Conservation (phyloP, 1,284 basidiomycete genomes). For the Rhodotorula sp. region DNA sequence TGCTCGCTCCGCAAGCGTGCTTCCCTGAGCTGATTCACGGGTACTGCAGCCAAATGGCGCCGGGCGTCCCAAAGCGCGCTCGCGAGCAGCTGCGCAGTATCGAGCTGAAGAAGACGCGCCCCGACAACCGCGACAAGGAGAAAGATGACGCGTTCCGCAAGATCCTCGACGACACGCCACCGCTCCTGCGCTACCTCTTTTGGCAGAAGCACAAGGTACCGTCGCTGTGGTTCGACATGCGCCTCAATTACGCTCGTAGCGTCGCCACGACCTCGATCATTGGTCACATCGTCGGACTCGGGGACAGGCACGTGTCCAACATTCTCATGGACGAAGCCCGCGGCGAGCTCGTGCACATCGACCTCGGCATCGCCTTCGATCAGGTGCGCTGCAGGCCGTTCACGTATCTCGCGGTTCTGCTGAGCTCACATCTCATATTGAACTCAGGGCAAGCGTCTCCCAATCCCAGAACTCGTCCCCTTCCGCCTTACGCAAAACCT, state of each 20-base stretch:
- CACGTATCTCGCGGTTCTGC: neutral
- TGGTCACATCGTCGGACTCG: conserved; percentile 87
- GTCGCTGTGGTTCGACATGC: conserved; percentile 89
- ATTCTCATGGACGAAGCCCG: conserved; percentile 81
- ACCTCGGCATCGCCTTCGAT: conserved; percentile 95
- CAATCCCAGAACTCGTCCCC: conserved; percentile 84
- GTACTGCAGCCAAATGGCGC: conserved; percentile 14
- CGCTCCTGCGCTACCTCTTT: conserved; percentile 93
- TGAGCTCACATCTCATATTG: neutral
- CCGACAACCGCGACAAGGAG: conserved; percentile 44
- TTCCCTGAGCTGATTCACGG: neutral
- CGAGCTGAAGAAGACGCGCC: conserved; percentile 47
- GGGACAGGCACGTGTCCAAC: conserved; percentile 90
- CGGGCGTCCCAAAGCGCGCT: neutral
- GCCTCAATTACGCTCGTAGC: conserved; percentile 84
- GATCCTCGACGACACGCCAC: conserved; percentile 65
- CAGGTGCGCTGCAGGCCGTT: conserved; percentile 60
- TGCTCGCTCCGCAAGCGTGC: neutral
- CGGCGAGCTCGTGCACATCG: conserved; percentile 91
- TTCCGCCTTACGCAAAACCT: conserved; percentile 93
- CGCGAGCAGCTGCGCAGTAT: neutral
- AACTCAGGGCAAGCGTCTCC: conserved; percentile 72
- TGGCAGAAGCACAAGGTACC: conserved; percentile 84
- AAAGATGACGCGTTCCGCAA: conserved; percentile 56
- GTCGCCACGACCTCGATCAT: conserved; percentile 93